Percentiles rank a stretch among this genome's conserved stretches.
These are phyloP conservation scores for Ceratocystis cubensis DNA, from an alignment of 2,329 filamentous ascomycete genomes.

Conservation along the genomic window DNA sequence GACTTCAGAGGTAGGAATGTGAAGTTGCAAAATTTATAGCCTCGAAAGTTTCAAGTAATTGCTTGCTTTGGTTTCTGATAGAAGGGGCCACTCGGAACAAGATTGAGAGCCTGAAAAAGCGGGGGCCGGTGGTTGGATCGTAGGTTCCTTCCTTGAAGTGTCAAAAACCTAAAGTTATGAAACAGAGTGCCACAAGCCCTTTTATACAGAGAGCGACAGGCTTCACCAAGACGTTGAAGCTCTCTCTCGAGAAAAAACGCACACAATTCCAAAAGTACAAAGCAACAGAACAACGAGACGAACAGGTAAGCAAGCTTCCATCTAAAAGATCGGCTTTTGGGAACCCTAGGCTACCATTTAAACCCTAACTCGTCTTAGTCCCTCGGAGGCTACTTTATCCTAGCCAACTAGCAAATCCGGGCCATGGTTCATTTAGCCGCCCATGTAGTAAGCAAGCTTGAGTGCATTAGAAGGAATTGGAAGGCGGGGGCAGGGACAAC, in stretches of 20 bases:
- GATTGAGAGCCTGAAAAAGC: slow-evolving; percentile 1
- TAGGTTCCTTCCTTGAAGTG: neutral
- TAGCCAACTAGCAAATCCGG: neutral
- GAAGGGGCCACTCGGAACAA: neutral
- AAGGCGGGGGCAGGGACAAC: neutral
- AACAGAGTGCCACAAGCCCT: neutral
- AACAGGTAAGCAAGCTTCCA: no score
- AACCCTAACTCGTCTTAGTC: neutral
- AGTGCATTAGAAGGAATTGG: neutral
- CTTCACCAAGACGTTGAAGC: no score
- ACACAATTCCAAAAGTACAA: no score
- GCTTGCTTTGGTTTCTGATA: neutral
- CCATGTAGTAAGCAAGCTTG: neutral
- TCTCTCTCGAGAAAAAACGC: no score
- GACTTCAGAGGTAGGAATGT: neutral
- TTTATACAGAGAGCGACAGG: neutral
- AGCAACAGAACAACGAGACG: no score
- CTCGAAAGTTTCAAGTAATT: neutral
- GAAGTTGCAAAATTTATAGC: neutral
- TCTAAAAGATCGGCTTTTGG: no score
- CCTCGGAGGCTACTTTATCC: neutral
- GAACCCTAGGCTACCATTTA: neutral
- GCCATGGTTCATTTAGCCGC: neutral
- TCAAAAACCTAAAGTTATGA: neutral
- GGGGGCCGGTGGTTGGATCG: slow-evolving; percentile 5